Base-by-base conservation (phyloP, 495 filamentous ascomycete genomes). In the Patellaria atrata region DNA sequence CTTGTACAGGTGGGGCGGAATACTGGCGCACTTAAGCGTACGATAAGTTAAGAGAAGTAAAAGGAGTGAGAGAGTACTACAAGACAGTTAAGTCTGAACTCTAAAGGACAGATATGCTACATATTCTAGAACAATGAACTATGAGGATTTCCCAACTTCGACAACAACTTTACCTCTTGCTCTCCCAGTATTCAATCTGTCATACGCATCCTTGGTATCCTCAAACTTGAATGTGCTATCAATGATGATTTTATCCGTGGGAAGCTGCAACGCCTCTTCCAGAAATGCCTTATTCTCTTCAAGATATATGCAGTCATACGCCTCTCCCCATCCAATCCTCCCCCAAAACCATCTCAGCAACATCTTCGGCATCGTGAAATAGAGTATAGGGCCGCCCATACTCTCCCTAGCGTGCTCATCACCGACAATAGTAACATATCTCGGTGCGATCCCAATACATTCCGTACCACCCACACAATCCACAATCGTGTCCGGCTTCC, bases 381-480 rank as follows among this genome's bases (percentile, higher is more conserved):
- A 55, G 2, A 46, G 48, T 13, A 38, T 30, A 10, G 50, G 47
- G 5, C 50, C 52, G 6, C 50, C 52, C 46, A 55, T 48, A 3
- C 24, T 27, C 1, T 34, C 34, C 5, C 52, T 36, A 0, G 40
- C 40, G 8, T 44, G 51, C 35, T 55, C 53, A 33, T 55, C 52
- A 11, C 52, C 52, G 4, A 55, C 52, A 27, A 55, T 55, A 10
- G 50, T 46, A 9, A 48, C 33, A 24, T 53, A 55, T 16, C 26
- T 38, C 24, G n/a, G 22, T 16, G 36, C 28, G 1, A 45, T 24
- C 12, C 39, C 39, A 27, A 39, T 36, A 27, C 43, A 39, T 39
- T 48, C 43, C 1, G 45, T 49, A 1, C 52, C 52, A 5, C 52
- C 52, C 2, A 55, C 52, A 30, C 52, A 55, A 24, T 55, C 52